These are phyloP conservation scores for Lentinula edodes DNA, from an alignment of 768 basidiomycete genomes.

Conservation along the genomic window DNA sequence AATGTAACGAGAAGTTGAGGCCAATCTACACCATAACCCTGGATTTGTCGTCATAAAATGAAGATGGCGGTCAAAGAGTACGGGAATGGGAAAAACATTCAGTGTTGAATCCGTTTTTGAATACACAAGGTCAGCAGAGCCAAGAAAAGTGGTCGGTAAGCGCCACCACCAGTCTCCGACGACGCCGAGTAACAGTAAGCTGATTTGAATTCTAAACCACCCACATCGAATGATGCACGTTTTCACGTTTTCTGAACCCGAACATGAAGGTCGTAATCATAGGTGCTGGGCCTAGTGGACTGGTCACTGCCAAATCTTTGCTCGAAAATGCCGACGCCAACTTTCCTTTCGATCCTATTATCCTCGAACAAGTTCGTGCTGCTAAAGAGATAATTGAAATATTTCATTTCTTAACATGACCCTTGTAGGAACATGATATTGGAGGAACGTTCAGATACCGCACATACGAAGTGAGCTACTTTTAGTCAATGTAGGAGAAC, in stretches of 20 bases:
- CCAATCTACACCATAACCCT: no score
- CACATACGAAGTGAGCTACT: constrained; percentile 33
- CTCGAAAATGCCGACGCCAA: constrained; percentile 30
- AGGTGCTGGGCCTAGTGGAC: constrained; percentile 45
- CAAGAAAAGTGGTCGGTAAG: no score
- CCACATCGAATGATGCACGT: neutral
- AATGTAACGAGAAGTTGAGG: no score
- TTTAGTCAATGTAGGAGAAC: neutral
- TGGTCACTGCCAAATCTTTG: constrained; percentile 45
- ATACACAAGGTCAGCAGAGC: no score
- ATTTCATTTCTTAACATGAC: neutral
- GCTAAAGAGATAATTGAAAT: neutral
- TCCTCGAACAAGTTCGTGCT: constrained; percentile 31
- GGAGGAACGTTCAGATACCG: constrained; percentile 50
- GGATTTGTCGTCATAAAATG: no score
- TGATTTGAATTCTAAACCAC: neutral
- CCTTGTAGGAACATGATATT: constrained; percentile 30
- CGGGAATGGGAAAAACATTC: no score
- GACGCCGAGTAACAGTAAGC: no score
- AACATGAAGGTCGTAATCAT: constrained; percentile 30
- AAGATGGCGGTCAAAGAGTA: no score
- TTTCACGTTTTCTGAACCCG: neutral
- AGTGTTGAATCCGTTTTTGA: no score
- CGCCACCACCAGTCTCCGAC: no score
- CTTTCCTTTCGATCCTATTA: constrained; percentile 42